phyloP scores from a whole-genome alignment of 345 rosid genomes.

The Gossypium stocksii region DNA sequence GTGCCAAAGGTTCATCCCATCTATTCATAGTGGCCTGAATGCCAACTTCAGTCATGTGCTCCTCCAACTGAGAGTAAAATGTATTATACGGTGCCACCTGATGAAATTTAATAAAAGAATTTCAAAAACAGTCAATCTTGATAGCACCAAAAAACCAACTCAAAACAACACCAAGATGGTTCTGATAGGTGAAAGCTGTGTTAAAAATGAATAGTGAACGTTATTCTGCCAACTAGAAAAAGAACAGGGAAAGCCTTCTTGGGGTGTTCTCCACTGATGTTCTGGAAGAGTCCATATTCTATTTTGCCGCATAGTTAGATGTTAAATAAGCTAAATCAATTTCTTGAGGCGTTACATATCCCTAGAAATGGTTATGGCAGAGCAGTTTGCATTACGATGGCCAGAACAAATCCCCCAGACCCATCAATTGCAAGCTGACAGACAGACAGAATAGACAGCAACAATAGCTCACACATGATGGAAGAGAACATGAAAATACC shows the following conservation, averaged over 20 bases:
- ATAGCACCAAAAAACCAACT: not conserved
- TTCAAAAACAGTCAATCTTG: not conserved
- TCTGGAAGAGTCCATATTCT: not conserved
- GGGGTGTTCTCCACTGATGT: not conserved
- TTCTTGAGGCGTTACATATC: not conserved
- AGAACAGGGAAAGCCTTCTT: not conserved
- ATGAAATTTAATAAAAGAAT: slow-evolving; percentile 13
- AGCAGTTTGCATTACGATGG: not conserved
- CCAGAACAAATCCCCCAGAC: not conserved
- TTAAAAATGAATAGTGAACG: not conserved
- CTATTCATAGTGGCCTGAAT: slow-evolving; percentile 69
- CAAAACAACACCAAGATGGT: not conserved
- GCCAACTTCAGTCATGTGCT: slow-evolving; percentile 84
- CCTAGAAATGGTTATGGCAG: not conserved
- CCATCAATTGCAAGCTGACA: not conserved
- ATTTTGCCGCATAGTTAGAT: not conserved
- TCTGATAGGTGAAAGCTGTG: not conserved
- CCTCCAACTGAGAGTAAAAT: slow-evolving; percentile 83
- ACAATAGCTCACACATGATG: not conserved
- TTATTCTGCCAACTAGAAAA: not conserved
- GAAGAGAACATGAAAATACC: not conserved
- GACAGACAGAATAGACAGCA: not conserved
- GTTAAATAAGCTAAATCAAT: not conserved
- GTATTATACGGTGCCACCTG: slow-evolving; percentile 99
- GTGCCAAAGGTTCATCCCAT: slow-evolving; percentile 87